phyloP scores from a whole-genome alignment of 371 early-diverging fungal genomes.

The Catenaria anguillulae region DNA sequence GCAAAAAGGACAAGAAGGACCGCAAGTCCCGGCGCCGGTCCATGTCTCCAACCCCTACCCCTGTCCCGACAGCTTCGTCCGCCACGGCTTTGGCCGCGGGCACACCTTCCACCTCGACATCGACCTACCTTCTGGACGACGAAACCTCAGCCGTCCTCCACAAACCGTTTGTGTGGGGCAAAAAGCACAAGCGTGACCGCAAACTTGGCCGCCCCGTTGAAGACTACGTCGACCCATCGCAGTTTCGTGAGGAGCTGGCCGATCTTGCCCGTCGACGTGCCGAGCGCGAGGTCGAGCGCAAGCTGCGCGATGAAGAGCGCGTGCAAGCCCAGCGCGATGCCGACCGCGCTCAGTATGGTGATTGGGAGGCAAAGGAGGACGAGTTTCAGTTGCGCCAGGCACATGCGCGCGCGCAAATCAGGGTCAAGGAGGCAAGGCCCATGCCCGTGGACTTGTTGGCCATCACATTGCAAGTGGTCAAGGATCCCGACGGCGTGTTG shows the following conservation, averaged over 20 bases:
- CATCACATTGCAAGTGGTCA: slow-evolving; percentile 63
- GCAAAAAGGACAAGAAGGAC: no score
- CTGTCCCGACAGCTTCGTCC: no score
- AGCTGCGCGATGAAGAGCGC: slow-evolving; percentile 66
- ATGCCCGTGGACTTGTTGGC: slow-evolving; percentile 86
- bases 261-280: neutral
- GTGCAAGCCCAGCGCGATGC: slow-evolving; percentile 55
- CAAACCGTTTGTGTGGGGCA: slow-evolving; percentile 77
- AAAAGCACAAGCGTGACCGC: slow-evolving; percentile 56
- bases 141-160: neutral
- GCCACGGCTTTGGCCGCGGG: no score
- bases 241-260: neutral
- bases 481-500: slow-evolving; percentile 30
- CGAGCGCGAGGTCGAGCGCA: slow-evolving; percentile 6
- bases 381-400: slow-evolving; percentile 83
- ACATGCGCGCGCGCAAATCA: slow-evolving; percentile 74
- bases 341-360: slow-evolving; percentile 75
- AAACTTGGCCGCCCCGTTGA: slow-evolving; percentile 25
- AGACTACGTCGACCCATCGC: neutral
- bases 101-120: no score
- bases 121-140: slow-evolving; percentile 44
- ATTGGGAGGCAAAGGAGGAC: slow-evolving; percentile 85
- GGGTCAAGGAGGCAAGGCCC: slow-evolving; percentile 70
- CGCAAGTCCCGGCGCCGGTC: no score
- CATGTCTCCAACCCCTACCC: no score